phyloP scores from a whole-genome alignment of 169 alveolate genomes.

The Plasmodium inui region DNA sequence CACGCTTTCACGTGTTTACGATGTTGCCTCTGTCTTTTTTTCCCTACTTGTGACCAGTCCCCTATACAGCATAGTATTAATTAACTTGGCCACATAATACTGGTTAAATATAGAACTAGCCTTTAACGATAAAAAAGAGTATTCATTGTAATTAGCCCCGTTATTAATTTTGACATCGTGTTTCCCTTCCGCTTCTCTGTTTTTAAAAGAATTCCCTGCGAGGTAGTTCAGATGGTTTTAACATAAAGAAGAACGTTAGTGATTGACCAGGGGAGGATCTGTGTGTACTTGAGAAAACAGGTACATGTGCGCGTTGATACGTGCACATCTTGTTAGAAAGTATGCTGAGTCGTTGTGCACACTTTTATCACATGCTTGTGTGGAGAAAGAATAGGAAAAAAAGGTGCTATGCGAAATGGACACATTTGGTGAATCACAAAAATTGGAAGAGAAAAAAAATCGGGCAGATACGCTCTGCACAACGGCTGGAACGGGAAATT shows the following conservation, averaged over 20 bases:
- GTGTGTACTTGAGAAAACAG: not conserved
- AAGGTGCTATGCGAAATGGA: not conserved
- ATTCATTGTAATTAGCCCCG: conserved; percentile 23
- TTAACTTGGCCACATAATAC: conserved; percentile 39
- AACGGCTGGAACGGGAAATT: not conserved
- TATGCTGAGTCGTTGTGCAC: not conserved
- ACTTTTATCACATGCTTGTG: not conserved
- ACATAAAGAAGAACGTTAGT: not conserved
- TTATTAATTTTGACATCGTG: conserved; percentile 12
- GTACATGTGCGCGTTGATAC: not conserved
- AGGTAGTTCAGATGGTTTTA: not conserved
- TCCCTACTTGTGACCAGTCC: conserved; percentile 45
- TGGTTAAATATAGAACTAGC: conserved; percentile 72
- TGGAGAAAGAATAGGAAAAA: not conserved
- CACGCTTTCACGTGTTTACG: not conserved
- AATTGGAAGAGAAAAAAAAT: not conserved
- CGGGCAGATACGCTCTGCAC: not conserved
- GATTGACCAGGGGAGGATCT: not conserved
- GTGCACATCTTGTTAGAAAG: not conserved
- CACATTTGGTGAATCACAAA: not conserved
- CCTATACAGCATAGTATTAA: conserved; percentile 45
- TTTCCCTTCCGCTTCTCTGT: conserved; percentile 2
- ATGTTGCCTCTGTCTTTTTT: not conserved
- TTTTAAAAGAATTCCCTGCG: conserved; percentile 14
- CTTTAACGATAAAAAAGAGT: conserved; percentile 68